Evolutionary conservation across 768 basidiomycete species (phyloP).

Genomic region (Suillus plorans): DNA sequence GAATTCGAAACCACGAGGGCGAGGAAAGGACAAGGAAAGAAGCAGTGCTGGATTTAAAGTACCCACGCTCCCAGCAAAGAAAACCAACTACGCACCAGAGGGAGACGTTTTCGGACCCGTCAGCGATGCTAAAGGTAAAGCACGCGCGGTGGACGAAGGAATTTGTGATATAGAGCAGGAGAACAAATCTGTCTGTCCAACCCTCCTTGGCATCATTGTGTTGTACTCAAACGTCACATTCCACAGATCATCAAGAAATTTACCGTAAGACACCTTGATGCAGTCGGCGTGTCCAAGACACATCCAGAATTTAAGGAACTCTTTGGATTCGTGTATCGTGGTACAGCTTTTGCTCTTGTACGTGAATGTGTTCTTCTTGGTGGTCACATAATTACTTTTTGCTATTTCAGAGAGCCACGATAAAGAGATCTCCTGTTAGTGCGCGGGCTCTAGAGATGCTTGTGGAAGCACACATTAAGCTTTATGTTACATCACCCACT

Average conservation of each 20-base stretch:
- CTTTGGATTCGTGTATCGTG: constrained; percentile 40
- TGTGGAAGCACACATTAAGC: constrained; percentile 1
- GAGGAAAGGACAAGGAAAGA: constrained; percentile 15
- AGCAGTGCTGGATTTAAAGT: constrained; percentile 40
- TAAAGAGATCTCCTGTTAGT: not conserved
- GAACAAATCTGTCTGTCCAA: constrained; percentile 56
- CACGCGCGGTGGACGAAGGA: constrained; percentile 21
- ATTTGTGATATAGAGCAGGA: constrained; percentile 46
- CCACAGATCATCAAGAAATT: constrained; percentile 41
- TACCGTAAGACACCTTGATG: constrained; percentile 32
- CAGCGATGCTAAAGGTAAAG: constrained; percentile 40
- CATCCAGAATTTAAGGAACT: constrained; percentile 42
- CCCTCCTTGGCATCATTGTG: not conserved
- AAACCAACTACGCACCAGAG: constrained; percentile 7
- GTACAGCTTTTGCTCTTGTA: constrained; percentile 41
- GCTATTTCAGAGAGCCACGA: not conserved
- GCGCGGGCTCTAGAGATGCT: not conserved
- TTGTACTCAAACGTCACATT: not conserved
- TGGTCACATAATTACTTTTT: not conserved
- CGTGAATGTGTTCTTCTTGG: constrained; percentile 13
- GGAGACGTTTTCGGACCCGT: constrained; percentile 32
- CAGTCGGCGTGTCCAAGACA: constrained; percentile 33
- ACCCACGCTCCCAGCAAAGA: constrained; percentile 41
- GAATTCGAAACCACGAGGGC: constrained; percentile 16
- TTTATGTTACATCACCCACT: constrained; percentile 1